Evolutionary conservation across 768 basidiomycete species (phyloP), one percentile per base, ranked within the genome.

Genomic region (Lentinula sp.): DNA sequence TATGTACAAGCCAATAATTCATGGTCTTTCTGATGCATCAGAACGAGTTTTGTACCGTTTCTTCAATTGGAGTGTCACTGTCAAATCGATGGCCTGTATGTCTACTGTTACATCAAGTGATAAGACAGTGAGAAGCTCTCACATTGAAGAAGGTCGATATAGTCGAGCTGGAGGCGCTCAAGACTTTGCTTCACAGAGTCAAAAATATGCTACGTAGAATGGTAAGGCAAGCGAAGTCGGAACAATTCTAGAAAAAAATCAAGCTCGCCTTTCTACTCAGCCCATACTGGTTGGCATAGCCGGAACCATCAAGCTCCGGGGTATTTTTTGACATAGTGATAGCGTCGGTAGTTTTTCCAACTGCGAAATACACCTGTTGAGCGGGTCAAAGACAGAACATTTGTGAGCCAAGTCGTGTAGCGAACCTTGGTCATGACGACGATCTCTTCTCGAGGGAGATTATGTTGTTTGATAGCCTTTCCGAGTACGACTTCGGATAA

Each of bases 391-490:
- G 13, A n/a, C 39, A 3, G 28, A 9, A 32, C 23, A 31, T 11
- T 21, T 18, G 13, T n/a, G n/a, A 35, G 5, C 15, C 52, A 45
- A 62, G 23, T 40, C 31, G 31, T 32, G 7, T 21, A 35, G 49
- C 4, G 65, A 59, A 83, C 84, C 74, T 93, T 92, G 59, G 91
- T 90, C 77, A 92, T 80, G 15, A 93, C 81, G 16, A 93, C 89
- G 49, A 91, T 84, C 64, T 86, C 83, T 13, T 87, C 86, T 1
- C 90, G 82, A n/a, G 88, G 88, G 11, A 89, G 75, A 21, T 84
- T 69, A 63, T 82, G 78, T 63, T 83, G 67, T 66, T 87, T 88
- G 73, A 93, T 84, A 2, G 84, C 88, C 65, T 87, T 86, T 10
- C 89, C 89, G 18, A 90, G 75, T 56, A 90, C 78, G 49, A 80